These are phyloP conservation scores for Przewalskia tangutica DNA, from an alignment of 257 asterid species.

Conservation along the genomic window DNA sequence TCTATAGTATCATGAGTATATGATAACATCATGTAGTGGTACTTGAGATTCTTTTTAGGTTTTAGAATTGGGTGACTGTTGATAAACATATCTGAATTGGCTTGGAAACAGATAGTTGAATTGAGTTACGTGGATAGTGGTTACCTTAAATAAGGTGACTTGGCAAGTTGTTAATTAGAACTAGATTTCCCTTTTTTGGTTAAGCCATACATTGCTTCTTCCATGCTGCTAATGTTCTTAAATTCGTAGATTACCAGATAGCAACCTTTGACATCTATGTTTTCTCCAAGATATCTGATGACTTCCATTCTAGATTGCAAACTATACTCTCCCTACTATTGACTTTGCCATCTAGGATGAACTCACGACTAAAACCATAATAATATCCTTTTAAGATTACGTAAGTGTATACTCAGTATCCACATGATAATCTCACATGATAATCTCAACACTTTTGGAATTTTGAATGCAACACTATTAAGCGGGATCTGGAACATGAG, in stretches of 20 bases:
- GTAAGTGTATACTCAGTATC: background rate
- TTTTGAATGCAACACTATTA: background rate
- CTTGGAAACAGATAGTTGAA: background rate
- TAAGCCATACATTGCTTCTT: background rate
- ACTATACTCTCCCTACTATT: background rate
- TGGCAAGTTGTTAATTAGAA: background rate
- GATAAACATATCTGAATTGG: background rate
- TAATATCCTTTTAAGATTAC: background rate
- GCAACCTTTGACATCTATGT: background rate
- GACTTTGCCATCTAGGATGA: background rate
- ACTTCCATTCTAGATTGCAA: background rate
- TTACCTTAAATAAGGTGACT: background rate
- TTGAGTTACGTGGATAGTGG: background rate
- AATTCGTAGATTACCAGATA: background rate
- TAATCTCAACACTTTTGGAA: background rate
- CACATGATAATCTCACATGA: no score
- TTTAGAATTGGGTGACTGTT: background rate
- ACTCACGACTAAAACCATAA: background rate
- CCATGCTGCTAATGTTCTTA: background rate
- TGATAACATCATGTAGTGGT: background rate
- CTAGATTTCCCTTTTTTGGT: background rate
- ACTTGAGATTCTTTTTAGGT: background rate
- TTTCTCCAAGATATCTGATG: background rate
- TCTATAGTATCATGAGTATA: background rate
- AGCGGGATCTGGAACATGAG: background rate